Conservation (phyloP, 1,139 yeast species). For the Saccharomyces uvarum region DNA sequence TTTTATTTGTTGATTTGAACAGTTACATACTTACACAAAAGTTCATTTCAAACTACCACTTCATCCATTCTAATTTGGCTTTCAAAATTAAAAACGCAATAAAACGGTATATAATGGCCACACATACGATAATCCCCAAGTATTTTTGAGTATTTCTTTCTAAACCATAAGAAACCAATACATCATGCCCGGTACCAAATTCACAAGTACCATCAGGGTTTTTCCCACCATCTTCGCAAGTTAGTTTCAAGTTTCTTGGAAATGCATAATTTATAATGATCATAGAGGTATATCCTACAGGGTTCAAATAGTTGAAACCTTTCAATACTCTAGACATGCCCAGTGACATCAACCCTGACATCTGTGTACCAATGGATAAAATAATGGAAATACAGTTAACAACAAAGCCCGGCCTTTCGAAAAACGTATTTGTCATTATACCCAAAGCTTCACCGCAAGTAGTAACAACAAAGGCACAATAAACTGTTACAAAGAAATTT, state of each 20-base stretch:
- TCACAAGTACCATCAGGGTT: conserved; percentile 34
- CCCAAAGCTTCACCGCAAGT: conserved; percentile 83
- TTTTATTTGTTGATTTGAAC: not conserved
- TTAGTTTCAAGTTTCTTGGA: conserved; percentile 34
- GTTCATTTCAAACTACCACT: conserved; percentile 10
- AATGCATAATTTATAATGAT: conserved; percentile 45
- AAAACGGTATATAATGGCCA: conserved; percentile 34
- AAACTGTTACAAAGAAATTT: conserved; percentile 60
- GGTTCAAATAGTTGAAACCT: conserved; percentile 66
- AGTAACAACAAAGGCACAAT: conserved; percentile 47
- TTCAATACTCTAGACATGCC: conserved; percentile 61
- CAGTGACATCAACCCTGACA: conserved; percentile 84
- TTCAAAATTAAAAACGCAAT: conserved; percentile 34
- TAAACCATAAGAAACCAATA: conserved; percentile 40
- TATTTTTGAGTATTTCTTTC: conserved; percentile 31
- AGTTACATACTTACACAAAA: not conserved
- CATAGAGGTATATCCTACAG: conserved; percentile 63
- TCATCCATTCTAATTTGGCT: conserved; percentile 31
- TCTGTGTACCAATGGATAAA: conserved; percentile 61
- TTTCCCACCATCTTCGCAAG: conserved; percentile 38
- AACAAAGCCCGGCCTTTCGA: conserved; percentile 72
- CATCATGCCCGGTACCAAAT: conserved; percentile 43
- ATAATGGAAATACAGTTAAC: conserved; percentile 60
- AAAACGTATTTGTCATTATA: conserved; percentile 64
- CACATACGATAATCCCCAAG: conserved; percentile 34